A percentile compares a stretch with the other conserved stretches of the same genome.
phyloP scores from a whole-genome alignment of 1,139 yeast genomes.

The Pichia sp. region DNA sequence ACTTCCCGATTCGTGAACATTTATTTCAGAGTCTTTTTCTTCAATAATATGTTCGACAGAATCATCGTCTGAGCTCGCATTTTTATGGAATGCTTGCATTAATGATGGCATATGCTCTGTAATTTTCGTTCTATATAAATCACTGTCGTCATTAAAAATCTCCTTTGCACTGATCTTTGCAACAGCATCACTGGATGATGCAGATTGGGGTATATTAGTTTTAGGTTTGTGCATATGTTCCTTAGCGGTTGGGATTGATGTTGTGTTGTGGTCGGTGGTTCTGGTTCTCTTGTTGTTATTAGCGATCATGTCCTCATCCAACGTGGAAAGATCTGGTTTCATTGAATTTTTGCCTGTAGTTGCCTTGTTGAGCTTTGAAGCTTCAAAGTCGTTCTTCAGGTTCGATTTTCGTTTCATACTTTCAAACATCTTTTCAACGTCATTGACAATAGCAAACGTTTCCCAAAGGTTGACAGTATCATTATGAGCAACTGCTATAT shows the following conservation, averaged over 20 bases:
- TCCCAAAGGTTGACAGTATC: constrained; percentile 47
- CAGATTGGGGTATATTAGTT: neutral
- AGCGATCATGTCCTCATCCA: neutral
- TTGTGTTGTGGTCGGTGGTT: neutral
- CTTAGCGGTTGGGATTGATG: neutral
- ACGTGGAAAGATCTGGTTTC: neutral
- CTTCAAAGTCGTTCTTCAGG: neutral
- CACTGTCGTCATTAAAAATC: constrained; percentile 7
- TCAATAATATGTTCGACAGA: neutral
- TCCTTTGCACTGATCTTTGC: constrained; percentile 8
- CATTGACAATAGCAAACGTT: constrained; percentile 51
- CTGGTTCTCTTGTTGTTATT: neutral
- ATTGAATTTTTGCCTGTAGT: neutral
- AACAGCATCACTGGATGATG: neutral
- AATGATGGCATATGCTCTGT: constrained; percentile 49
- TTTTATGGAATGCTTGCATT: constrained; percentile 43
- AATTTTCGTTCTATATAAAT: constrained; percentile 33
- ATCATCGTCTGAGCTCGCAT: constrained; percentile 17
- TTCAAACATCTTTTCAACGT: constrained; percentile 57
- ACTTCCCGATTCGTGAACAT: neutral
- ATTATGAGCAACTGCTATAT: constrained; percentile 38
- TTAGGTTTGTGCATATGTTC: neutral
- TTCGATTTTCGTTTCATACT: constrained; percentile 21
- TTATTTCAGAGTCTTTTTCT: neutral
- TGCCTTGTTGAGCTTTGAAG: neutral